phyloP scores from a whole-genome alignment of 2,329 filamentous ascomycete genomes.

The Cryphonectria carpinicola region DNA sequence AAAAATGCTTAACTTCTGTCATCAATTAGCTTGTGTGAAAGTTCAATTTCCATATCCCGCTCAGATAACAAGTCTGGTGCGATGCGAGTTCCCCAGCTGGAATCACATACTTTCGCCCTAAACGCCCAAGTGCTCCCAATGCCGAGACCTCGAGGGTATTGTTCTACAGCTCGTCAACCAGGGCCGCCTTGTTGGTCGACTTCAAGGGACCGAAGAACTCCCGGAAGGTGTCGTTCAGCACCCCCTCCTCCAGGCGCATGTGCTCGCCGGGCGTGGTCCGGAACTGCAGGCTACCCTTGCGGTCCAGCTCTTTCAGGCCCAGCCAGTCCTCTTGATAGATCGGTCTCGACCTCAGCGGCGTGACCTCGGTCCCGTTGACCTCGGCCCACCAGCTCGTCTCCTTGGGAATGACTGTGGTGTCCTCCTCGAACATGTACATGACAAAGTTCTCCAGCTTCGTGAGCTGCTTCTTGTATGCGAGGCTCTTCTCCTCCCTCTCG shows the following conservation, averaged over 20 bases:
- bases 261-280: slow-evolving; percentile 74
- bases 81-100: neutral
- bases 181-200: slow-evolving; percentile 35
- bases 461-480: slow-evolving; percentile 73
- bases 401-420: slow-evolving; percentile 85
- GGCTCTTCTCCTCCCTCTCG: slow-evolving; percentile 76
- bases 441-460: slow-evolving; percentile 74
- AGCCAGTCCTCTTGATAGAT: slow-evolving; percentile 95
- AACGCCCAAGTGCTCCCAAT: neutral
- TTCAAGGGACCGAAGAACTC: slow-evolving; percentile 65
- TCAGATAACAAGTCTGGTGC: neutral
- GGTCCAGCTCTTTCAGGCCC: slow-evolving; percentile 77
- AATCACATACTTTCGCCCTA: neutral
- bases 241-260: slow-evolving; percentile 74
- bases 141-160: neutral
- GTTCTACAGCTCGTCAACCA: slow-evolving; percentile 25
- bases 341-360: slow-evolving; percentile 66
- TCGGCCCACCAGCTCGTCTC: slow-evolving; percentile 91
- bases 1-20: neutral
- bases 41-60: neutral
- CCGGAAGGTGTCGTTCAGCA: slow-evolving; percentile 67
- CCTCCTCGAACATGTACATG: slow-evolving; percentile 88
- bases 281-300: slow-evolving; percentile 79
- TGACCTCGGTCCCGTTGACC: slow-evolving; percentile 72
- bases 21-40: neutral